Percentiles rank a stretch among this genome's conserved stretches.
Evolutionary conservation across 768 basidiomycete species (phyloP).

Genomic region (Boletus rubroflammeus): DNA sequence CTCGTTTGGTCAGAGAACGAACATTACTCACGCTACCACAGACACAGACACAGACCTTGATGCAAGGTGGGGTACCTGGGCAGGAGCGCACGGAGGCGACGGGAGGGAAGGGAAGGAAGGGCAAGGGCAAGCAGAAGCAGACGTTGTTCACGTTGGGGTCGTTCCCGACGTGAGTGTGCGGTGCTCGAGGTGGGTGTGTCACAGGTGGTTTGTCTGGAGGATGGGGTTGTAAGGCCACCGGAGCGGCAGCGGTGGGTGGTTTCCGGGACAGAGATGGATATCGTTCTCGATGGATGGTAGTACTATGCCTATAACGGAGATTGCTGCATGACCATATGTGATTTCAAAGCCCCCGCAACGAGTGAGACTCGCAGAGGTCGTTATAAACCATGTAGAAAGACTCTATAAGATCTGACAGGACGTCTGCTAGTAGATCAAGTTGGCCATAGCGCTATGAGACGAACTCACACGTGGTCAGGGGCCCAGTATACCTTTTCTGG

Average conservation of each 20-base stretch:
- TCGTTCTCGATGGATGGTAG: background rate
- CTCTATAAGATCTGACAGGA: no score
- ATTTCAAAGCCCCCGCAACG: background rate
- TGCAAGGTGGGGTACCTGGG: background rate
- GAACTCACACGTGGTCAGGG: no score
- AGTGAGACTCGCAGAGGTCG: background rate
- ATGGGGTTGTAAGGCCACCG: no score
- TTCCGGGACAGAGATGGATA: background rate
- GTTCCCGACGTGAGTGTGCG: constrained; percentile 35
- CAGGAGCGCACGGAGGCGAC: constrained; percentile 6
- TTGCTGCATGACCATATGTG: background rate
- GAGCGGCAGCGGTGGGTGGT: no score
- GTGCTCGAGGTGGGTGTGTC: background rate
- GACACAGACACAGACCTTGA: background rate
- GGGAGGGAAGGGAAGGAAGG: constrained; percentile 60
- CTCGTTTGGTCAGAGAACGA: no score
- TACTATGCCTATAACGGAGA: background rate
- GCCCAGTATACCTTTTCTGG: background rate
- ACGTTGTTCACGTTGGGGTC: constrained; percentile 68
- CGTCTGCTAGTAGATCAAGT: no score
- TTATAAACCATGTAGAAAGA: background rate
- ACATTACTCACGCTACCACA: no score
- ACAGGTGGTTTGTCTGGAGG: background rate
- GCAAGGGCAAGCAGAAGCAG: constrained; percentile 82
- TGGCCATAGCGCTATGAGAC: no score